Base-by-base conservation (phyloP, 2,329 filamentous ascomycete genomes). In the Fusarium nurragi region DNA sequence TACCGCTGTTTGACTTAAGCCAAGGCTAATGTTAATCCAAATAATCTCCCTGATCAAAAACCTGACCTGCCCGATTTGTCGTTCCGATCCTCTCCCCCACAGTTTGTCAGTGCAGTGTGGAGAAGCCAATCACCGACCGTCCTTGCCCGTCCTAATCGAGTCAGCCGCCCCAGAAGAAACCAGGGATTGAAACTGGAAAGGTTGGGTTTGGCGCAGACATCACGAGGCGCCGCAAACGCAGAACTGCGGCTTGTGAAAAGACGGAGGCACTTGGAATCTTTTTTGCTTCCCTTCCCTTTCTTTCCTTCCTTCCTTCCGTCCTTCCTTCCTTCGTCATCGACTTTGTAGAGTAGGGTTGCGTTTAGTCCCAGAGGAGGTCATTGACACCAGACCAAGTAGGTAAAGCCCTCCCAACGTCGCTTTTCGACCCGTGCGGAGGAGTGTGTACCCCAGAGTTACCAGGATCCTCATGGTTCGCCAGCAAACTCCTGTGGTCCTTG, bases 41-140 rank as follows among this genome's bases (percentile, higher is more conserved):
- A n/a, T 21, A 32, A 49, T 45, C 47, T 36, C 39, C 47, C 34
- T 46, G 39, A 43, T 38, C 34, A 44, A 59, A 59, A 26, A 32
- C 40, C 54, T 56, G 64, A 51, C 43, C 48, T 64, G 64, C 45
- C 52, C 60, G 47, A 67, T 67, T 67, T 45, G 65, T 61, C 60
- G 21, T 41, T 55, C 53, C 60, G 55, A 67, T 58, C 63, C 63
- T 56, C 26, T 60, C 55, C 56, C 64, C 68, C 68, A 68, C 64
- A 70, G 56, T 70, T 68, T 70, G 64, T 62, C 60, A 54, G 60
- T 37, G 30, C 32, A 68, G 68, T 71, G 70, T 71, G 70, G 70
- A 68, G 70, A 61, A 56, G 56, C 70, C 70, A 71, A 72, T 72
- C 66, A 71, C 36, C 36, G 49, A 28, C 41, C 25, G 34, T 26